phyloP scores from a whole-genome alignment of 2,329 filamentous ascomycete species.

The Fusarium sp. region DNA sequence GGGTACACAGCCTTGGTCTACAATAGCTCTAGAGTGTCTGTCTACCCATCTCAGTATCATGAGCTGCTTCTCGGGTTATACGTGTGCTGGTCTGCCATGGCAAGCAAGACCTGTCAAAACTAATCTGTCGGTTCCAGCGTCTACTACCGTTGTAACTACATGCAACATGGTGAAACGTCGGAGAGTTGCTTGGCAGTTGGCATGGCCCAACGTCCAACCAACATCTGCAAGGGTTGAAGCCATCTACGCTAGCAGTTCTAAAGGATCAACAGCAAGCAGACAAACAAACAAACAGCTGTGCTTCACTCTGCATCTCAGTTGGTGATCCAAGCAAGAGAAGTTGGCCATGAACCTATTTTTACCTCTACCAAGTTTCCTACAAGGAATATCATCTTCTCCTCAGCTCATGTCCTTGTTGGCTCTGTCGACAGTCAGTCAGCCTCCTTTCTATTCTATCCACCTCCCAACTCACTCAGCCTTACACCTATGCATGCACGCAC shows the following conservation, averaged over 20 bases:
- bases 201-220: not conserved
- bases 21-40: too few relatives aligned
- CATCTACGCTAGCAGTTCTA: not conserved
- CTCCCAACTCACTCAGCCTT: slow-evolving; percentile 35
- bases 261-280: not conserved
- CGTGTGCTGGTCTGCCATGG: too few relatives aligned
- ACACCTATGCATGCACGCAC: not conserved
- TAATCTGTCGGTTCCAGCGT: not conserved
- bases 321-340: not conserved
- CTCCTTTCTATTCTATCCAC: slow-evolving; percentile 9
- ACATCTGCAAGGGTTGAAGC: slow-evolving; percentile 6
- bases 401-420: not conserved
- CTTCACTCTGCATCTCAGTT: too few relatives aligned
- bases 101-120: not conserved
- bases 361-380: not conserved
- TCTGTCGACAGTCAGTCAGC: slow-evolving; percentile 10
- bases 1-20: slow-evolving; percentile 24
- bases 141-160: not conserved
- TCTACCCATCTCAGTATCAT: not conserved
- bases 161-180: slow-evolving; percentile 12
- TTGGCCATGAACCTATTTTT: not conserved
- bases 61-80: not conserved
- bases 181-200: slow-evolving; percentile 4
- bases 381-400: not conserved
- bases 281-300: too few relatives aligned